Conservation (phyloP, 345 rosid genomes). For the Cardamine chenopodiifolia region DNA sequence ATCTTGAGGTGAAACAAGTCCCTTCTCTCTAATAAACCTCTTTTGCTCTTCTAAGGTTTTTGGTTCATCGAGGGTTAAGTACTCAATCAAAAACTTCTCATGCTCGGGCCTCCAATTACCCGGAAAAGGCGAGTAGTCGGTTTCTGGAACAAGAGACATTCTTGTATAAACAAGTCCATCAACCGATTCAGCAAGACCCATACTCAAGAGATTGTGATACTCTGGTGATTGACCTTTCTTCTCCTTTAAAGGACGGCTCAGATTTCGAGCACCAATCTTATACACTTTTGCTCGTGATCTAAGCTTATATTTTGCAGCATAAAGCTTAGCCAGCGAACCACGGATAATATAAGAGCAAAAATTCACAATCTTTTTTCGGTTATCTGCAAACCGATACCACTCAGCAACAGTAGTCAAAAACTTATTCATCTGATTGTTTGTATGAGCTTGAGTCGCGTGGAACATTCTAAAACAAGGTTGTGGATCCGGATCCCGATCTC, state of each 20-base stretch:
- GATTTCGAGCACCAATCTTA: constrained; percentile 64
- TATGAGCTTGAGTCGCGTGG: constrained; percentile 95
- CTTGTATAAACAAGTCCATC: constrained; percentile 92
- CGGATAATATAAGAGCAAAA: constrained; percentile 86
- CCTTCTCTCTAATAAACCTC: constrained; percentile 64
- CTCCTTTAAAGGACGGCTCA: constrained; percentile 84
- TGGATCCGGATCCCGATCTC: constrained; percentile 94
- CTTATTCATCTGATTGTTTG: constrained; percentile 94
- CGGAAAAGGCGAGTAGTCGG: constrained; percentile 87
- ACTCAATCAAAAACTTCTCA: constrained; percentile 79
- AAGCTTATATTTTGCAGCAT: constrained; percentile 94
- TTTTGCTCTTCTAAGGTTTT: constrained; percentile 78
- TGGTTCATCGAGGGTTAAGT: constrained; percentile 73
- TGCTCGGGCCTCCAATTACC: constrained; percentile 89
- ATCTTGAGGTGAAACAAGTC: constrained; percentile 91
- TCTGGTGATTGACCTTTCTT: constrained; percentile 91
- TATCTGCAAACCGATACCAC: constrained; percentile 94
- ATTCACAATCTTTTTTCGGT: constrained; percentile 83
- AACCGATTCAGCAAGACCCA: constrained; percentile 90
- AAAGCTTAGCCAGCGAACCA: constrained; percentile 93
- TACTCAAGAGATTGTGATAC: constrained; percentile 77
- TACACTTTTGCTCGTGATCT: constrained; percentile 94
- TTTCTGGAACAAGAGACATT: constrained; percentile 93
- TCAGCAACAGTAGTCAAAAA: constrained; percentile 83
- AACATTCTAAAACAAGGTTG: constrained; percentile 98